These are phyloP conservation scores for Tagetes erecta DNA, from an alignment of 129 eudicot species.

Conservation along the genomic window DNA sequence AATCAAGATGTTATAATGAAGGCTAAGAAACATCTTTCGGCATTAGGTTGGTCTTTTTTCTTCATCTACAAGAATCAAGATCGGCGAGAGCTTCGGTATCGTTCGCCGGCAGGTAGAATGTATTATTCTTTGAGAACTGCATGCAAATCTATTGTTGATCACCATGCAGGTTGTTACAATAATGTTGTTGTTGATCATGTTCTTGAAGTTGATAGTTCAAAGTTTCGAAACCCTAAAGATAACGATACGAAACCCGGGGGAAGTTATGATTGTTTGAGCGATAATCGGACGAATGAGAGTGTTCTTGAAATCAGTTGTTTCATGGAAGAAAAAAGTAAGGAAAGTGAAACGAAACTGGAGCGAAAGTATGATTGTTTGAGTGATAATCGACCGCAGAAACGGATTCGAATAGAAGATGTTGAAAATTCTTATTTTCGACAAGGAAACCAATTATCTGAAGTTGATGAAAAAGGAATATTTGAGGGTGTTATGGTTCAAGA, in stretches of 20 bases:
- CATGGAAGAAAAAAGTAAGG: not conserved
- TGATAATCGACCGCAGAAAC: slow-evolving; percentile 21
- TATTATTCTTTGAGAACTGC: slow-evolving; percentile 26
- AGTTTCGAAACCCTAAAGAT: not conserved
- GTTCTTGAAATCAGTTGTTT: not conserved
- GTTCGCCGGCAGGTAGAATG: slow-evolving; percentile 29
- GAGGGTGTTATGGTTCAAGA: slow-evolving; percentile 6
- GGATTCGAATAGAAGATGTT: slow-evolving; percentile 25
- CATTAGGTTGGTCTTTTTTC: slow-evolving; percentile 55
- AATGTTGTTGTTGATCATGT: not conserved
- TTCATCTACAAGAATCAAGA: not conserved
- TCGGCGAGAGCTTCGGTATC: slow-evolving; percentile 28
- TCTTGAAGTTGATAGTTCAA: not conserved
- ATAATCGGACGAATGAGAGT: not conserved
- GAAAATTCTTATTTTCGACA: slow-evolving; percentile 19
- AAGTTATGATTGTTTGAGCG: not conserved
- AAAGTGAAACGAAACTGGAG: slow-evolving; percentile 8
- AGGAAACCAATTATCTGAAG: not conserved
- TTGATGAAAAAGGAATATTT: not conserved
- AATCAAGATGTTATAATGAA: slow-evolving; percentile 13
- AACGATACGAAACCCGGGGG: not conserved
- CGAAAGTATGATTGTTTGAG: not conserved
- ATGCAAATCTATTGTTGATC: slow-evolving; percentile 13
- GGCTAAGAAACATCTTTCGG: slow-evolving; percentile 51
- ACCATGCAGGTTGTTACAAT: not conserved